phyloP scores from a whole-genome alignment of 306 rosid genomes.

The Notholithocarpus densiflorus region DNA sequence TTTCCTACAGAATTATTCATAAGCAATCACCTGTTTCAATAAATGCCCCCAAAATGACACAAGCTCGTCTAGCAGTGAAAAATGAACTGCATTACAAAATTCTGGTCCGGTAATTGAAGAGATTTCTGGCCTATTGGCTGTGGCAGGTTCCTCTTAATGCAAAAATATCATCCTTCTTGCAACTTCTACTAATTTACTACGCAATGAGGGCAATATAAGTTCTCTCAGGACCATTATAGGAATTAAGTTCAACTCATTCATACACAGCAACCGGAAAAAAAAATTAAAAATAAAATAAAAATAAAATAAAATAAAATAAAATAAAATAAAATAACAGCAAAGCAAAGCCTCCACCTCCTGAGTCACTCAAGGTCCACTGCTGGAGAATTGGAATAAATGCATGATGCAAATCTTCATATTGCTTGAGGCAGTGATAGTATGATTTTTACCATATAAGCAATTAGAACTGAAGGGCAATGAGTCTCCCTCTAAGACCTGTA shows the following conservation, averaged over 20 bases:
- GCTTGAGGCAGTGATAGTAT: neutral
- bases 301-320: no score
- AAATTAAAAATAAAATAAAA: neutral
- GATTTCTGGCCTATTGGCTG: neutral
- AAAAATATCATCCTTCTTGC: neutral
- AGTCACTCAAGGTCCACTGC: neutral
- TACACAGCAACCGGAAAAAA: neutral
- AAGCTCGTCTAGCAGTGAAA: neutral
- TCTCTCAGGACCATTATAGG: neutral
- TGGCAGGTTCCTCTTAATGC: neutral
- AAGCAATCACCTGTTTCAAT: no score
- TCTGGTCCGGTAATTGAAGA: neutral
- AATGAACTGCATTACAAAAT: neutral
- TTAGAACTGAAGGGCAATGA: neutral
- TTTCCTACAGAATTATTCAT: no score
- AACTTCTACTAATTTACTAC: neutral
- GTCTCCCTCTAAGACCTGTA: neutral
- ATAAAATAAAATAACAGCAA: no score
- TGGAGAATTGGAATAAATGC: neutral
- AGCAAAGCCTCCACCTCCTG: neutral
- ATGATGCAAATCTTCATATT: neutral
- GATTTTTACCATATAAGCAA: neutral
- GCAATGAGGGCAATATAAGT: neutral
- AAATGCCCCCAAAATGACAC: no score
- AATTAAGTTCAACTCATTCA: neutral